Base-by-base conservation (phyloP, 139 green algal genomes). In the Yamagishiella unicocca region DNA sequence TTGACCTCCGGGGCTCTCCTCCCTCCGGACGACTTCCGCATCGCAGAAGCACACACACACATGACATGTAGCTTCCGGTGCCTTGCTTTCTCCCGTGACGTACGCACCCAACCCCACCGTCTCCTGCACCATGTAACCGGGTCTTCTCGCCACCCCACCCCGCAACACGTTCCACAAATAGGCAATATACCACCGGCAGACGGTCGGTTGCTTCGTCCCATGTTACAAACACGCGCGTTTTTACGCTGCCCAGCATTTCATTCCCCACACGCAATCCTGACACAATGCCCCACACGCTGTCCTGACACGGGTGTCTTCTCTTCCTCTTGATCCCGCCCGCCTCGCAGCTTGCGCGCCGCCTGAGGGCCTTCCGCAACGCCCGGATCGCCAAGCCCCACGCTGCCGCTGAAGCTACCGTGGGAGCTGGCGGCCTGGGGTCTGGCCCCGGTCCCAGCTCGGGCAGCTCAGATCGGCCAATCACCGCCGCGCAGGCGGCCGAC, bases 321-420 rank as follows among this genome's bases (percentile, higher is more conserved):
- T 12, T 37, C 38, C 54, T 58, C 70, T 33, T 46, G 4, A 35
- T 37, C 1, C 70, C 42, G 1, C 74, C 1, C 19, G 27, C 45
- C 43, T 10, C 62, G 35, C 77, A 67, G 70, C 54, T 70, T n/a
- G 12, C 76, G 7, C 54, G 35, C 12, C 66, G 27, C 46, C 53
- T 70, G 50, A 74, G 64, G 24, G 40, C 75, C n/a, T 86, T 86
- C 64, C 80, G 80, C 62, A 38, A 38, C 22, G 27, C 62, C 5
- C 80, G 80, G 24, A 64, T 77, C 24, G 50, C 46, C 35, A 72
- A 71, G 50, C 14, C 37, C 12, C 21, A 21, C 9, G 8, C 17
- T 19, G 12, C 38, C 21, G 1, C 17, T 29, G 43, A 38, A 19
- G 22, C 40, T 19, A 24, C 25, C 70, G 40, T 19, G 3, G 67